A percentile compares a stretch with the other conserved stretches of the same genome.
These are phyloP conservation scores for Cyberlindnera veronae DNA, from an alignment of 805 yeast genomes.

Conservation along the genomic window DNA sequence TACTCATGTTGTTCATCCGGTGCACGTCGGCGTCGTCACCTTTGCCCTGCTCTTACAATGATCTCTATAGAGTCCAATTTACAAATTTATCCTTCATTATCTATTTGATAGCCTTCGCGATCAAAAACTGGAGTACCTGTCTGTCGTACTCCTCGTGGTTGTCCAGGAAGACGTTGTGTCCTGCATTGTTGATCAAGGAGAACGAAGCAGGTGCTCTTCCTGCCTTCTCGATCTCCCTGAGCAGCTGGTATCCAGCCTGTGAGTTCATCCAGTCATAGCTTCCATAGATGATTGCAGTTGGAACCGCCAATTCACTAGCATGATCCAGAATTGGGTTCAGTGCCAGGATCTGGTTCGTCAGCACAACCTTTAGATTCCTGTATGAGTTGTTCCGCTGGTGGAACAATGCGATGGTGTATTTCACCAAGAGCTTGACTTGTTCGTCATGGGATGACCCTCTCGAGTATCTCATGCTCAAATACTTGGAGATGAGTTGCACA, in stretches of 20 bases:
- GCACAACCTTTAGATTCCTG: conserved; percentile 13
- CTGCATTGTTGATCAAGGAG: conserved; percentile 46
- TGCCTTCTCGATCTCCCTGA: conserved; percentile 15
- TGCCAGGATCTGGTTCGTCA: conserved; percentile 42
- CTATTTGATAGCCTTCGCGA: background rate
- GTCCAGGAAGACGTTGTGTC: conserved; percentile 77
- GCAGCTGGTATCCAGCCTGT: conserved; percentile 42
- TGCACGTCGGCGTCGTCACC: no score
- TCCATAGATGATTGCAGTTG: conserved; percentile 47
- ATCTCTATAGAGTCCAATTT: no score
- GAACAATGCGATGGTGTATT: conserved; percentile 22
- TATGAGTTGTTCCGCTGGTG: conserved; percentile 23
- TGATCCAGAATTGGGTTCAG: conserved; percentile 65
- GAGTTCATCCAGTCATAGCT: conserved; percentile 72
- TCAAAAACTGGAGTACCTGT: conserved; percentile 35
- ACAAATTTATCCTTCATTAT: background rate
- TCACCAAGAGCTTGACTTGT: conserved; percentile 19
- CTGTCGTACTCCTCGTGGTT: conserved; percentile 52
- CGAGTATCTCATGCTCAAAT: conserved; percentile 29
- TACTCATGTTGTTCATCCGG: no score
- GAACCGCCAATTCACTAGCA: conserved; percentile 35
- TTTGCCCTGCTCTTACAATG: no score
- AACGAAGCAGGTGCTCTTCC: conserved; percentile 12
- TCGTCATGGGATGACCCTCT: conserved; percentile 19
- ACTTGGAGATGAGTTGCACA: conserved; percentile 33